Base-by-base conservation (phyloP, 352 stramenopile genomes). In the Pseudoperonospora humuli region DNA sequence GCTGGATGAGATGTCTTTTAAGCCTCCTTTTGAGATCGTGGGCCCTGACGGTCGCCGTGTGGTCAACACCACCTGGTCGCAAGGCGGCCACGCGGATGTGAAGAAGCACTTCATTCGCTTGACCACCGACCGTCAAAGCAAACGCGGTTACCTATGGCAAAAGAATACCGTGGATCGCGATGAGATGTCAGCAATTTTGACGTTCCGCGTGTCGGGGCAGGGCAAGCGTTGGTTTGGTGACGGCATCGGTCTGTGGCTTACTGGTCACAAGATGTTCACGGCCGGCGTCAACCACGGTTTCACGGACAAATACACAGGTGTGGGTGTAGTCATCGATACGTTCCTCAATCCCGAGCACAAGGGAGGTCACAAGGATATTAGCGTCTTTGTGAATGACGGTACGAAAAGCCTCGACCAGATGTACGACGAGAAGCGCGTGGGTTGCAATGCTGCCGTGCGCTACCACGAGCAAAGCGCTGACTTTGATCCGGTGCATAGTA, bases 101-200 rank as follows among this genome's bases (percentile, higher is more conserved):
- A 91, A 92, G 57, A 88, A 90, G 61, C 65, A 86, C 64, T 93
- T 93, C 52, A 62, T 92, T 28, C 82, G 82, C 19, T 58, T 93
- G n/a, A 93, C 81, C n/a, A 81, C 81, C 7, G 80, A 93, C 47
- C 77, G 81, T 0, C 81, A 93, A 61, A 91, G 77, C 64, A 90
- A 92, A 57, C 67, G 73, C 28, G 81, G 81, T 0, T 82, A 78
- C 45, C n/a, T 93, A 25, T 93, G 81, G 81, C 64, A 84, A 50
- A 76, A 70, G 18, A 55, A 78, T 15, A 51, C 49, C 7, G 49
- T 93, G 38, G 54, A 47, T 0, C 67, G 64, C 29, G 67, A 90
- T 31, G 65, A 61, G 19, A 55, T 91, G 37, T 81, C 75, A 32
- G 62, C 59, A 7, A 64, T 91, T 25, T 48, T 93, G 25, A 83